phyloP scores from a whole-genome alignment of 345 rosid genomes.

The Eucalyptus camaldulensis region DNA sequence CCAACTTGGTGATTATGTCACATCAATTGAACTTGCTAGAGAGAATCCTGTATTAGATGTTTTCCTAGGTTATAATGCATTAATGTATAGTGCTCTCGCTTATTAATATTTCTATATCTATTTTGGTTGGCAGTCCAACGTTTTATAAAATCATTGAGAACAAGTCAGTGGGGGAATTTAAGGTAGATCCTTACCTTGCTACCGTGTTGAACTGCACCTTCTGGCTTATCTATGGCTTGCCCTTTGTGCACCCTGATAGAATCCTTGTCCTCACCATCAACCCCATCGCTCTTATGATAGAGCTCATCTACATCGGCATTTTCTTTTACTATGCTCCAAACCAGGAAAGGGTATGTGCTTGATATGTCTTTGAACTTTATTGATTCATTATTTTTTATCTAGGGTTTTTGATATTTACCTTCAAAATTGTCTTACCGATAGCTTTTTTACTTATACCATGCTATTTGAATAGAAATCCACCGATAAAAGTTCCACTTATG shows the following conservation, averaged over 20 bases:
- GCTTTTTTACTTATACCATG: too few species aligned
- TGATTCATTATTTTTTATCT: too few species aligned
- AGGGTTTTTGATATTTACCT: not conserved
- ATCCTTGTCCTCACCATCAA: slow-evolving; percentile 27
- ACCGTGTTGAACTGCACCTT: slow-evolving; percentile 20
- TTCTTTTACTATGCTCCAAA: slow-evolving; percentile 1
- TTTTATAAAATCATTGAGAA: slow-evolving; percentile 15
- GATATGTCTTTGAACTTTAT: not conserved
- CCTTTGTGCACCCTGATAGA: slow-evolving; percentile 23
- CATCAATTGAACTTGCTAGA: too few species aligned
- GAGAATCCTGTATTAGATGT: too few species aligned
- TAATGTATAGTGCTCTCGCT: not conserved
- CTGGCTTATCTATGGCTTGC: slow-evolving; percentile 33
- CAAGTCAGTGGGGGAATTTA: slow-evolving; percentile 26
- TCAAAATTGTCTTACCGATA: fast-evolving
- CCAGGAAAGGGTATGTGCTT: not conserved
- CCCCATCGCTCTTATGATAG: slow-evolving; percentile 9
- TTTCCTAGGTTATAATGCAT: not conserved
- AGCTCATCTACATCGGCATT: slow-evolving; percentile 12
- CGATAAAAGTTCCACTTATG: not conserved
- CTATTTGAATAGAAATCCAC: too few species aligned
- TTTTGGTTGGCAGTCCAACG: slow-evolving; percentile 21
- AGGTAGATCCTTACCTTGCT: slow-evolving; percentile 23
- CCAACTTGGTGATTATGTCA: too few species aligned
- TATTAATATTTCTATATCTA: not conserved